phyloP scores from a whole-genome alignment of 768 basidiomycete species.

The Daedaleopsis nitida region DNA sequence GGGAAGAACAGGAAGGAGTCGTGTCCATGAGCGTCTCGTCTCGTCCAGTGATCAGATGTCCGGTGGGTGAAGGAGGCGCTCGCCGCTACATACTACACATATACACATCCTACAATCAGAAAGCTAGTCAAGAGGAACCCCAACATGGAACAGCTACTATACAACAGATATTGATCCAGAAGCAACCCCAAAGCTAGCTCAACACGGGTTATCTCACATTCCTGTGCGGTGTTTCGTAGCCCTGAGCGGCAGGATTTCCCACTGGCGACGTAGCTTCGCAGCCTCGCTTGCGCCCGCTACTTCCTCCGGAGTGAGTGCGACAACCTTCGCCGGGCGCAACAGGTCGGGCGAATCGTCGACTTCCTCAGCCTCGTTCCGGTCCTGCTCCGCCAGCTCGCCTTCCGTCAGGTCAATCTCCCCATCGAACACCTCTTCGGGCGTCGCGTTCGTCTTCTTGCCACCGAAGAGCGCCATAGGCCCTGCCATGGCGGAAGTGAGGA shows the following conservation, averaged over 20 bases:
- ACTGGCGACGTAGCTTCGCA: slow-evolving; percentile 46
- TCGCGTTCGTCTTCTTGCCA: slow-evolving; percentile 34
- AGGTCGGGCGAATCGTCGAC: slow-evolving; percentile 70
- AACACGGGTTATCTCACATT: slow-evolving; percentile 3
- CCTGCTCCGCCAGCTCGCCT: slow-evolving; percentile 78
- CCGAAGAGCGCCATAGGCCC: slow-evolving; percentile 58
- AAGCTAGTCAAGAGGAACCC: too few species aligned
- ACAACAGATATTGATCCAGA: too few species aligned
- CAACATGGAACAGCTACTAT: too few species aligned
- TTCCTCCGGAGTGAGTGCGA: slow-evolving; percentile 45
- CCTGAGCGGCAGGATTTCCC: slow-evolving; percentile 51
- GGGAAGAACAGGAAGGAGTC: too few species aligned
- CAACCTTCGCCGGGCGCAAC: slow-evolving; percentile 55
- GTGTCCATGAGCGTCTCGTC: too few species aligned
- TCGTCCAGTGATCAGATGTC: too few species aligned
- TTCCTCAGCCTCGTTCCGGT: slow-evolving; percentile 76
- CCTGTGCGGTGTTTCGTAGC: slow-evolving; percentile 29
- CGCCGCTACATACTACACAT: too few species aligned
- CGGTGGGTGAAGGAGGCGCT: too few species aligned
- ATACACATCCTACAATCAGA: too few species aligned
- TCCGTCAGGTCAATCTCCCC: slow-evolving; percentile 70
- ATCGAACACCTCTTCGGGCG: slow-evolving; percentile 67
- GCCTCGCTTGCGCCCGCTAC: slow-evolving; percentile 32
- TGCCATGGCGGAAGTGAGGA: slow-evolving; percentile 62
- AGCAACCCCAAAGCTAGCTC: too few species aligned